Percentiles rank a stretch among this genome's conserved stretches.
phyloP scores from a whole-genome alignment of 306 rosid genomes.

The Cucumis cinereus region DNA sequence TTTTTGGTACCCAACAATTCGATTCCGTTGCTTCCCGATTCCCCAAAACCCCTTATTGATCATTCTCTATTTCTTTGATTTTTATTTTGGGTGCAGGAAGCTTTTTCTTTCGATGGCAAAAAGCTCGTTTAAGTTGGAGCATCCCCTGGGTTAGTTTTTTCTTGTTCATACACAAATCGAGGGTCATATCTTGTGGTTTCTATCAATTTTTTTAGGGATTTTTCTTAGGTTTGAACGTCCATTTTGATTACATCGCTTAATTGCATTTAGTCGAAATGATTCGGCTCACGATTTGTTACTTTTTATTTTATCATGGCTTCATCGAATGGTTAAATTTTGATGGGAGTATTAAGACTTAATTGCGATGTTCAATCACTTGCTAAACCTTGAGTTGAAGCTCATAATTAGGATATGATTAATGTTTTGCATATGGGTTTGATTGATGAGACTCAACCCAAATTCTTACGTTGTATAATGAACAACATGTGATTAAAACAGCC shows the following conservation, averaged over 20 bases:
- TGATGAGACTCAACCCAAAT: not conserved
- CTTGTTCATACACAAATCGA: not conserved
- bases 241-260: not conserved
- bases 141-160: slow-evolving; percentile 31
- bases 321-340: not conserved
- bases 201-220: not conserved
- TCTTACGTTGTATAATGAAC: not conserved
- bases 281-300: not conserved
- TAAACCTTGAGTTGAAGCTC: not conserved
- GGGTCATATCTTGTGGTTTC: not conserved
- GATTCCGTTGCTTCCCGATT: not conserved
- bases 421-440: not conserved
- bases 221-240: not conserved
- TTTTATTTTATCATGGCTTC: not conserved
- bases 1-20: not conserved
- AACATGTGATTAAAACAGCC: not conserved
- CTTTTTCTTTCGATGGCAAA: slow-evolving; percentile 21
- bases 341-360: not conserved
- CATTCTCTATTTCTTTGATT: not conserved
- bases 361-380: not conserved
- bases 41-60: not conserved
- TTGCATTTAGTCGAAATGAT: not conserved
- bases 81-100: slow-evolving; percentile 4
- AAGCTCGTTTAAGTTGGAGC: slow-evolving; percentile 28
- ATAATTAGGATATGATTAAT: not conserved